Evolutionary conservation across 768 basidiomycete genomes (phyloP).

Genomic region (Cystobasidium tubakii): DNA sequence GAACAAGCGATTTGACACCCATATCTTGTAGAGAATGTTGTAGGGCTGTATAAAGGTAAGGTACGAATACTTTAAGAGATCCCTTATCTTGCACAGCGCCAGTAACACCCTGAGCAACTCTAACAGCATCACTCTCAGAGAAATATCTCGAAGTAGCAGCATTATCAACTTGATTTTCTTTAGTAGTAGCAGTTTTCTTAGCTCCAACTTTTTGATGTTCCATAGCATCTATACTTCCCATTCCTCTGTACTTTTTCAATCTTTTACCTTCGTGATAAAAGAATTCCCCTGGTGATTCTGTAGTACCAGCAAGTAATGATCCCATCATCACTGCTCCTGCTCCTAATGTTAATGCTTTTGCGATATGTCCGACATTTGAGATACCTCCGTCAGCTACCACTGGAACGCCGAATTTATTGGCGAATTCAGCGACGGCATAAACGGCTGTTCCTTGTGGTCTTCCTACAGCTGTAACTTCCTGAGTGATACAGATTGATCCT

Average conservation of each 20-base stretch:
- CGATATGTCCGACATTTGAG: conserved; percentile 90
- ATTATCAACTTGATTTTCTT: conserved; percentile 53
- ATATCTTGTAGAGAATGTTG: conserved; percentile 77
- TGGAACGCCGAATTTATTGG: conserved; percentile 85
- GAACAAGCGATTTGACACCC: conserved; percentile 64
- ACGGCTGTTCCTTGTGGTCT: conserved; percentile 98
- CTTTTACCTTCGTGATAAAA: conserved; percentile 99
- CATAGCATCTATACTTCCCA: conserved; percentile 73
- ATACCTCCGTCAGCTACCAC: conserved; percentile 96
- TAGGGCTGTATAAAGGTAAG: conserved; percentile 56
- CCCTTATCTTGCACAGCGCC: conserved; percentile 98
- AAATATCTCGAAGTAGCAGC: conserved; percentile 95
- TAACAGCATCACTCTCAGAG: conserved; percentile 82
- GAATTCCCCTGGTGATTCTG: conserved; percentile 96
- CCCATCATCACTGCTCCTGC: conserved; percentile 99
- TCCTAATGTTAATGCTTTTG: conserved; percentile 89
- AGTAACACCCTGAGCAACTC: conserved; percentile 93
- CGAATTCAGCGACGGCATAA: conserved; percentile 90
- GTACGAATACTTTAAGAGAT: conserved; percentile 82
- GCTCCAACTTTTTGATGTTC: conserved; percentile 61
- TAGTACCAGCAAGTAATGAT: conserved; percentile 85
- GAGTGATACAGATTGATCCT: conserved; percentile 98
- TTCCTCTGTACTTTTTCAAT: conserved; percentile 96
- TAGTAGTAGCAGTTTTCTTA: conserved; percentile 53
- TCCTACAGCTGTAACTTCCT: conserved; percentile 98